Conservation (phyloP, 2,329 filamentous ascomycete species). For the Monilinia fructigena region DNA sequence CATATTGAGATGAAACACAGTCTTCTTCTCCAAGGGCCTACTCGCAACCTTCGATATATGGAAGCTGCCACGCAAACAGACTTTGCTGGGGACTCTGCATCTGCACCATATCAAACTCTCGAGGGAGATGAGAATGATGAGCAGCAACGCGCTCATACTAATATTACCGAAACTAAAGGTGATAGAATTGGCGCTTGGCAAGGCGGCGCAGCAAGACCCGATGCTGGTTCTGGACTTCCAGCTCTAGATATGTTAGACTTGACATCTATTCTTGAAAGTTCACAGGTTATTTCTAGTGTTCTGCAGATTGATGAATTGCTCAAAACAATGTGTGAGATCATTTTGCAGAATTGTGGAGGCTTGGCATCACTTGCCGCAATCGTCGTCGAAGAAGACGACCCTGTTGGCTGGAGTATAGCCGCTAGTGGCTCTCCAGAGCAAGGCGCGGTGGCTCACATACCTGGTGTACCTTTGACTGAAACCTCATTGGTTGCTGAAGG, state of each 20-base stretch:
- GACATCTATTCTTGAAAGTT: conserved; percentile 74
- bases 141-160: conserved; percentile 43
- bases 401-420: conserved; percentile 63
- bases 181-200: conserved; percentile 64
- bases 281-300: conserved; percentile 77
- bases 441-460: conserved; percentile 65
- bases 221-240: conserved; percentile 62
- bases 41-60: conserved; percentile 55
- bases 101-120: conserved; percentile 52
- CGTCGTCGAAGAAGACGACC: conserved; percentile 66
- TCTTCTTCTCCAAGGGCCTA: conserved; percentile 63
- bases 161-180: conserved; percentile 49
- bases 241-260: conserved; percentile 81
- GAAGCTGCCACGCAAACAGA: conserved; percentile 71
- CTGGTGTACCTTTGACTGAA: conserved; percentile 61
- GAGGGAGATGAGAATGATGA: conserved; percentile 43
- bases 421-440: conserved; percentile 70
- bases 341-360: conserved; percentile 72
- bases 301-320: conserved; percentile 72
- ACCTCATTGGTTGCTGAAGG: conserved; percentile 72
- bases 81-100: conserved; percentile 57
- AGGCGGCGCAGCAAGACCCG: conserved; percentile 55
- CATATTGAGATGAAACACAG: conserved; percentile 67
- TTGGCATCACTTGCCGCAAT: conserved; percentile 71
- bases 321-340: conserved; percentile 79